A percentile compares a stretch with the other conserved stretches of the same genome.
These are phyloP conservation scores for Neurospora sp. DNA, from an alignment of 495 filamentous ascomycete genomes.

Conservation along the genomic window DNA sequence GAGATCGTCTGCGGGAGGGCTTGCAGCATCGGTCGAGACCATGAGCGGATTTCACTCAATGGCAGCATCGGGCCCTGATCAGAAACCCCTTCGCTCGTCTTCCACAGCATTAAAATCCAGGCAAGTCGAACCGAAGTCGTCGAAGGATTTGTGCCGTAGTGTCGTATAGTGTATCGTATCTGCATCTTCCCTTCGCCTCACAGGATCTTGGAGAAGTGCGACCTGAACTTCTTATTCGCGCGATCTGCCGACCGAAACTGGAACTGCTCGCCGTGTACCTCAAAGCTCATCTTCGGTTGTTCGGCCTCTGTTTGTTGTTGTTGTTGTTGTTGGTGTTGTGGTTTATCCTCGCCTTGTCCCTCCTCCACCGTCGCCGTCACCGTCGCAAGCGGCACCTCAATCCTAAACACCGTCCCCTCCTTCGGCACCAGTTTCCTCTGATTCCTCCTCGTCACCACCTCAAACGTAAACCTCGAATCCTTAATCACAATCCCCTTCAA, in stretches of 20 bases:
- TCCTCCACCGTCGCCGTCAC: slow-evolving; percentile 5
- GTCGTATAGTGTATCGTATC: neutral
- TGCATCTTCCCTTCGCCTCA: slow-evolving; percentile 23
- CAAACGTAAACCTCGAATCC: slow-evolving; percentile 79
- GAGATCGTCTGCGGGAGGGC: too few relatives aligned
- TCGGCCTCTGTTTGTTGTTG: slow-evolving; percentile 14
- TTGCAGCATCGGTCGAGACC: too few relatives aligned
- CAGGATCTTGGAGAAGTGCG: slow-evolving; percentile 57
- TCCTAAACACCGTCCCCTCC: slow-evolving; percentile 75
- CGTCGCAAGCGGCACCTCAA: slow-evolving; percentile 48
- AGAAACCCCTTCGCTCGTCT: neutral
- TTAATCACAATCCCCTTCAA: slow-evolving; percentile 76
- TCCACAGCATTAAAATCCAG: neutral
- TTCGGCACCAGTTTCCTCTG: slow-evolving; percentile 73
- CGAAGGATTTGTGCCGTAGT: neutral
- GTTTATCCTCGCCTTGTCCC: neutral
- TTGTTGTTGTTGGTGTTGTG: neutral
- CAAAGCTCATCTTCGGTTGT: slow-evolving; percentile 54
- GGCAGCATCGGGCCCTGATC: neutral
- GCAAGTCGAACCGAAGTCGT: neutral
- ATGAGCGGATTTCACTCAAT: neutral
- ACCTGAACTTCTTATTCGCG: slow-evolving; percentile 85
- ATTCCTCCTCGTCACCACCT: slow-evolving; percentile 63
- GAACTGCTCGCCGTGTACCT: slow-evolving; percentile 83
- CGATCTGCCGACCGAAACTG: slow-evolving; percentile 72